phyloP scores from a whole-genome alignment of 2,329 filamentous ascomycete genomes.

The Nakataea oryzae region DNA sequence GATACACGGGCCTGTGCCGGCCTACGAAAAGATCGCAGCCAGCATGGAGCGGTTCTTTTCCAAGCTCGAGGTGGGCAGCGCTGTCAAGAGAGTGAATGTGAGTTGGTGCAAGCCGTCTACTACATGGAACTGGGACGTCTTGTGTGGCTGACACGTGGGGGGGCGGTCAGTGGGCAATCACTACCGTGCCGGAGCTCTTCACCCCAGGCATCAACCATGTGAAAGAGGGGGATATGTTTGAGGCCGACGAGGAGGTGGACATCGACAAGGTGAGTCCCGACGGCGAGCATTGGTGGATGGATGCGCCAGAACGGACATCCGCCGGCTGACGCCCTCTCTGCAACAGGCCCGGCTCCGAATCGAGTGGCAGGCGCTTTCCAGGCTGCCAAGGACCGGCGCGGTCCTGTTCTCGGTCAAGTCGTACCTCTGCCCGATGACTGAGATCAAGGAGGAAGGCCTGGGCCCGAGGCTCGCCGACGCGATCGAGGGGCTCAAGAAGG shows the following conservation, averaged over 20 bases:
- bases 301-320: neutral
- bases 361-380: conserved; percentile 40
- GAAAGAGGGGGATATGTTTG: conserved; percentile 18
- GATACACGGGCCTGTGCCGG: conserved; percentile 41
- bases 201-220: conserved; percentile 25
- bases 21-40: conserved; percentile 40
- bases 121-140: neutral
- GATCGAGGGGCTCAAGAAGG: conserved; percentile 37
- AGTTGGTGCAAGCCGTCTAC: conserved; percentile 7
- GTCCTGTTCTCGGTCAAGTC: conserved; percentile 48
- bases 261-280: conserved; percentile 21
- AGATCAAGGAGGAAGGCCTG: conserved; percentile 37
- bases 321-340: neutral
- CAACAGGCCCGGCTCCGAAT: conserved; percentile 27
- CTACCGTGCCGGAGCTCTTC: conserved; percentile 30
- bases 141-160: neutral
- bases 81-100: conserved; percentile 40
- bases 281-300: neutral
- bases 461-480: conserved; percentile 36
- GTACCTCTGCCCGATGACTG: conserved; percentile 35
- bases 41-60: conserved; percentile 46
- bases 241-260: conserved; percentile 25
- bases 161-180: conserved; percentile 33
- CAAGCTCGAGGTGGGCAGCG: conserved; percentile 34
- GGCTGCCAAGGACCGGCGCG: conserved; percentile 33